phyloP scores from a whole-genome alignment of 2,329 filamentous ascomycete species.

The Aspergillus bombycis region DNA sequence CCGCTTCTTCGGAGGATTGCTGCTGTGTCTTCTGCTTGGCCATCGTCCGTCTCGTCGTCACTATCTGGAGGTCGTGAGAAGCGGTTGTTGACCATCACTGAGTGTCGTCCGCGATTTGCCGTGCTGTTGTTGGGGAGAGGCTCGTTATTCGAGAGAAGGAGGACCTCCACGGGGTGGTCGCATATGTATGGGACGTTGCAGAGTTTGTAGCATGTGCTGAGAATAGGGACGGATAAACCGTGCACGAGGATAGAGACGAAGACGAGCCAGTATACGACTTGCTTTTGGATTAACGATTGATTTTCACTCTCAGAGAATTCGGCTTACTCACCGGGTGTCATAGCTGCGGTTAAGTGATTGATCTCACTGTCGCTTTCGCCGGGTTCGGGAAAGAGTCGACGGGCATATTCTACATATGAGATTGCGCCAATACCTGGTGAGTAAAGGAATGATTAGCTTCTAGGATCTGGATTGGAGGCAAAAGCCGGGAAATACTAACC shows the following conservation, averaged over 20 bases:
- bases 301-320: not conserved
- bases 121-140: constrained; percentile 40
- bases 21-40: constrained; percentile 10
- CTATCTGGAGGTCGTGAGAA: constrained; percentile 29
- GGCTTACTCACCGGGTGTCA: constrained; percentile 39
- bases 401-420: constrained; percentile 51
- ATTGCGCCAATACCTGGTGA: constrained; percentile 46
- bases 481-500: constrained; percentile 23
- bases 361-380: constrained; percentile 45
- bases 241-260: constrained; percentile 46
- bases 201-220: constrained; percentile 37
- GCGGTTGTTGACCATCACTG: constrained; percentile 39
- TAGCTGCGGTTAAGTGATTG: constrained; percentile 43
- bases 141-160: constrained; percentile 39
- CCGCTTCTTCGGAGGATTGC: constrained; percentile 19
- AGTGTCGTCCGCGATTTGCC: constrained; percentile 29
- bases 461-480: not conserved
- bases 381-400: constrained; percentile 46
- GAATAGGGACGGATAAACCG: constrained; percentile 41
- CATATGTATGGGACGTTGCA: constrained; percentile 33
- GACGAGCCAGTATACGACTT: constrained; percentile 52
- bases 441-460: not conserved
- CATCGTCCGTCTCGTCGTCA: constrained; percentile 15
- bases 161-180: constrained; percentile 39
- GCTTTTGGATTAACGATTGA: not conserved